Base-by-base conservation (phyloP, 1,139 yeast species). In the Torulaspora pretoriensis region DNA sequence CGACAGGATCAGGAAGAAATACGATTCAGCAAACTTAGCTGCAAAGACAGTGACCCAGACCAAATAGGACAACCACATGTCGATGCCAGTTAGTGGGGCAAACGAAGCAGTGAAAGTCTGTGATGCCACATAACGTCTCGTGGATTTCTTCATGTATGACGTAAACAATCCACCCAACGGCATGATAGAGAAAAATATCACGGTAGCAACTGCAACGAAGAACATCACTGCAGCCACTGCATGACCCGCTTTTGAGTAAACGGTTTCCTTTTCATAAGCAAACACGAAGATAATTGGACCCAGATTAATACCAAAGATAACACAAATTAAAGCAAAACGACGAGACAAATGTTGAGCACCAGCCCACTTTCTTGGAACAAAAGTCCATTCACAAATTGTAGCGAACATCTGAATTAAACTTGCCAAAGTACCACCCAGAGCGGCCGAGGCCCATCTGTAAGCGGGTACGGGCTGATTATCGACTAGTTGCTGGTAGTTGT, bases 331-430 rank as follows among this genome's bases (percentile, higher is more conserved):
- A 73, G 82, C 62, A 60, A 92, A 74, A 67, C 98, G 85, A 69
- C 96, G 85, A 40, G 89, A 73, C 66, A 92, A 78, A 67, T 88
- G 97, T 72, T 92, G 97, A 68, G 97, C 97, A 69, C 98, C 98
- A 27, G 97, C 95, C 98, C 98, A 92, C 61, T 84, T 81, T 72
- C 97, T 83, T 53, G 98, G 98, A 52, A 92, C 98, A 64, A 88
- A 92, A 67, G 82, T 75, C 97, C 96, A 94, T 71, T 92, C 98
- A 60, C 86, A 80, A 40, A 89, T 49, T 17, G 98, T 92, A 41
- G 98, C 98, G 50, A 80, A 57, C 53, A 94, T 77, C 71, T 92
- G 96, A 62, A 92, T 79, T 45, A 78, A 62, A 51, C 81, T 71
- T 44, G 97, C 97, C 59, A 92, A 75, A 45, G 84, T 70, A 75